Evolutionary conservation across 1,139 yeast genomes (phyloP), one percentile per base, ranked within the genome.

Genomic region (Blastobotrys proliferans): DNA sequence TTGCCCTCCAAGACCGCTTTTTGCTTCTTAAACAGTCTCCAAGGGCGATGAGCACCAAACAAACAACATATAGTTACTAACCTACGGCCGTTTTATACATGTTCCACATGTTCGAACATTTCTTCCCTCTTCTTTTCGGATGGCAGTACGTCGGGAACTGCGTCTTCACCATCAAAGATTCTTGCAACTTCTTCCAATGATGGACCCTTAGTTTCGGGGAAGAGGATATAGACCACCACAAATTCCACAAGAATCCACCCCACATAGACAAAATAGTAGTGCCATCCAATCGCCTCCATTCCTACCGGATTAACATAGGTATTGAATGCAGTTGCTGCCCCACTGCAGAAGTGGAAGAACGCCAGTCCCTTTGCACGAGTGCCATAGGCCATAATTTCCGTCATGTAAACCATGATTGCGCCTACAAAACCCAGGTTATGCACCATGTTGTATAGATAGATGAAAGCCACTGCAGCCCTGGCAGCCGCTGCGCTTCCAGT

Each of bases 131-230:
- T n/a, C n/a, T n/a, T n/a, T n/a, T n/a, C n/a, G n/a, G n/a, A n/a
- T n/a, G n/a, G n/a, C n/a, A n/a, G n/a, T n/a, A n/a, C n/a, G n/a
- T n/a, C 36, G 13, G 36, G 5, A 22, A 33, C 11, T 5, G 37
- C 55, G 57, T 70, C 62, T 40, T 63, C 64, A 68, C 58, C 6
- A 69, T 57, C 55, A 33, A 53, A 79, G 47, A 66, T 76, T 78
- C 49, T 80, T 73, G 74, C 79, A 48, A 79, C 75, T 60, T 79
- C 83, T 61, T 79, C 84, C 56, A 78, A 68, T n/a, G 81, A 74
- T 63, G 73, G 75, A 51, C 76, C 79, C 57, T 74, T 75, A n/a
- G 83, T 79, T 63, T 78, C 84, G 8, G 83, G 83, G 76, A 76
- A 79, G 54, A 74, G 66, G 56, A 79, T 65, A 62, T 63, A 76